These are phyloP conservation scores for Stylonectria norvegica DNA, from an alignment of 2,329 filamentous ascomycete genomes.

Conservation along the genomic window DNA sequence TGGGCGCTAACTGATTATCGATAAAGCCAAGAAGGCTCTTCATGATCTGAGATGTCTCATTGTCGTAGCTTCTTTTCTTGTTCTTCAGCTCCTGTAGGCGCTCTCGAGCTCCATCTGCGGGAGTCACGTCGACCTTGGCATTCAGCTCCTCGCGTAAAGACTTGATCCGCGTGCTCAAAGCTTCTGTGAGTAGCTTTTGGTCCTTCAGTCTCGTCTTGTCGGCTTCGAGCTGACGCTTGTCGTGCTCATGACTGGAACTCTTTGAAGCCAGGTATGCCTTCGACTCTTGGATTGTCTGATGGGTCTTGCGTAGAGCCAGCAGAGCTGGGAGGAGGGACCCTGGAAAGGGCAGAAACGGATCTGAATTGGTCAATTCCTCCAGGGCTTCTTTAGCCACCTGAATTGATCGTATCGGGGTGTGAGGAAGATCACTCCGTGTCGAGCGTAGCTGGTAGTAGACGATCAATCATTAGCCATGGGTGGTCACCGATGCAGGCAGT, in stretches of 20 bases:
- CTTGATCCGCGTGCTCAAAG: conserved; percentile 55
- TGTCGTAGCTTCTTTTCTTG: conserved; percentile 58
- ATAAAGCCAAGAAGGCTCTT: conserved; percentile 67
- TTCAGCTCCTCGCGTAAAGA: conserved; percentile 56
- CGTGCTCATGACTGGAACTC: conserved; percentile 39
- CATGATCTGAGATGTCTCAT: conserved; percentile 58
- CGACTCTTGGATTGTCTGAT: conserved; percentile 62
- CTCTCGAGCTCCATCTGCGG: conserved; percentile 60
- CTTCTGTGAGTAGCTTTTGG: conserved; percentile 52
- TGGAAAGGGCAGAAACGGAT: conserved; percentile 63
- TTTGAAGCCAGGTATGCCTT: conserved; percentile 54
- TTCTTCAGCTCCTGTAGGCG: conserved; percentile 57
- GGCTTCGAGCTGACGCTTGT: conserved; percentile 46
- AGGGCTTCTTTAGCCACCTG: conserved; percentile 62
- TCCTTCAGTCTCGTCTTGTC: conserved; percentile 52
- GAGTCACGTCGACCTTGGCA: conserved; percentile 54
- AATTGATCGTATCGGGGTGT: too few relatives aligned
- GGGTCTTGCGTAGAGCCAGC: conserved; percentile 65
- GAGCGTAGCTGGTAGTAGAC: conserved; percentile 27
- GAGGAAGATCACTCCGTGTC: conserved; percentile 19
- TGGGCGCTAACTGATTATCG: conserved; percentile 63
- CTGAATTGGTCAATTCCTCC: conserved; percentile 55
- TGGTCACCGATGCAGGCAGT: not conserved
- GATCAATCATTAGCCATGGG: not conserved
- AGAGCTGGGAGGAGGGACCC: conserved; percentile 69